Evolutionary conservation across 306 rosid genomes (phyloP).

Genomic region (Coriaria nepalensis): DNA sequence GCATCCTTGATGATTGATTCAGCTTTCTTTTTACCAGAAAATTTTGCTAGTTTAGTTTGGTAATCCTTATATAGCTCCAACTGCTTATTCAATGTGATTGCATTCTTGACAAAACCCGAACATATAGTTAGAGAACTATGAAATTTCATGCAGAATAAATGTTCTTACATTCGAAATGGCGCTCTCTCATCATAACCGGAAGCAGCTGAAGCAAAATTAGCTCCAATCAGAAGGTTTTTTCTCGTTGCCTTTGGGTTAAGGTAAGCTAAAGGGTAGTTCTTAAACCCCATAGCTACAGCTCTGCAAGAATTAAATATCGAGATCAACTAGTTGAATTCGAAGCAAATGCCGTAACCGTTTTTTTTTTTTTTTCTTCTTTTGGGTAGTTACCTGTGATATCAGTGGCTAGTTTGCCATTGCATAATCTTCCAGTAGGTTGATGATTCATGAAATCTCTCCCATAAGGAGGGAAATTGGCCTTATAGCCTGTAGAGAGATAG

Average conservation of each 20-base stretch:
- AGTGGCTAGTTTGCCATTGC: conserved; percentile 52
- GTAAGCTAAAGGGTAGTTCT: conserved; percentile 57
- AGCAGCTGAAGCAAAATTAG: conserved; percentile 91
- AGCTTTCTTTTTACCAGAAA: conserved; percentile 56
- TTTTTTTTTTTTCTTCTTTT: too few species aligned
- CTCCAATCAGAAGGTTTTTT: conserved; percentile 72
- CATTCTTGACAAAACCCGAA: conserved; percentile 40
- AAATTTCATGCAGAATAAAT: background rate
- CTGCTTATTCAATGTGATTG: conserved; percentile 66
- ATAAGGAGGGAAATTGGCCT: conserved; percentile 57
- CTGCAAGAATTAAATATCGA: conserved; percentile 8
- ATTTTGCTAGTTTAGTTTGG: conserved; percentile 53
- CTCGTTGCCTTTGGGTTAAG: conserved; percentile 86
- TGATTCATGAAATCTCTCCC: conserved; percentile 54
- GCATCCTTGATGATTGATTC: conserved; percentile 55
- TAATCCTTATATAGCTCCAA: conserved; percentile 56
- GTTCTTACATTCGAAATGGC: conserved; percentile 39
- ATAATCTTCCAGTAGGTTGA: conserved; percentile 49
- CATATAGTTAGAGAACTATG: background rate
- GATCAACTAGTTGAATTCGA: too few species aligned
- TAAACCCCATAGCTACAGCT: conserved; percentile 77
- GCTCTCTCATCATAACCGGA: conserved; percentile 87
- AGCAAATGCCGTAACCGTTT: background rate
- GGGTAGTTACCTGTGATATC: conserved; percentile 38
- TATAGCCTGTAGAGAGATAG: conserved; percentile 17